These are phyloP conservation scores for Solanum medicagineum DNA, from an alignment of 257 asterid species.

Conservation along the genomic window DNA sequence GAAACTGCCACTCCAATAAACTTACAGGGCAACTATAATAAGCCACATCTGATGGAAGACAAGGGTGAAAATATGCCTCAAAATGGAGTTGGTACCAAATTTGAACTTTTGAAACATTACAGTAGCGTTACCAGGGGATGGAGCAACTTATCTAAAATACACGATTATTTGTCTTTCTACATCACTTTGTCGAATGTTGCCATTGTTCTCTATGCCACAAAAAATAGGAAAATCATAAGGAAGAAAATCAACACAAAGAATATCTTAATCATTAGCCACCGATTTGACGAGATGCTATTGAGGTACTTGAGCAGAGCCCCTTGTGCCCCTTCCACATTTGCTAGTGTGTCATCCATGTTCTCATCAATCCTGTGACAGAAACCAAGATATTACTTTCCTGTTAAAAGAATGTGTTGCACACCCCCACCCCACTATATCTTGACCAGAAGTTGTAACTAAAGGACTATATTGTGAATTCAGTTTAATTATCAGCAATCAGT, in stretches of 20 bases:
- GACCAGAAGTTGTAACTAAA: neutral
- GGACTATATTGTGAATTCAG: neutral
- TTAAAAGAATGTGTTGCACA: neutral
- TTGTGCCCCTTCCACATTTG: constrained; percentile 89
- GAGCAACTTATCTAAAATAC: neutral
- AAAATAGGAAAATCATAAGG: constrained; percentile 88
- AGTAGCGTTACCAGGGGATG: neutral
- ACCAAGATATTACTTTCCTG: neutral
- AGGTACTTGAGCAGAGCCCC: constrained; percentile 83
- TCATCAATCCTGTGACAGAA: constrained; percentile 63
- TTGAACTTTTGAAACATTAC: neutral
- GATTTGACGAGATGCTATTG: constrained; percentile 88
- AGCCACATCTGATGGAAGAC: neutral
- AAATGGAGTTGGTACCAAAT: neutral
- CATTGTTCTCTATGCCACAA: constrained; percentile 44
- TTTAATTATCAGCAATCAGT: neutral
- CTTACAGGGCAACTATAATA: neutral
- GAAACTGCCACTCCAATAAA: neutral
- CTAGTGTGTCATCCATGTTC: constrained; percentile 77
- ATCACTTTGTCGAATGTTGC: neutral
- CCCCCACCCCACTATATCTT: neutral
- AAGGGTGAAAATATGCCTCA: neutral
- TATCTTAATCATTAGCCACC: constrained; percentile 98
- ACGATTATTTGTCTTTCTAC: constrained; percentile 9
- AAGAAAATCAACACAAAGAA: constrained; percentile 79